Conservation (phyloP, 176 grass and related monocot genomes). For the Triticum monococcum region DNA sequence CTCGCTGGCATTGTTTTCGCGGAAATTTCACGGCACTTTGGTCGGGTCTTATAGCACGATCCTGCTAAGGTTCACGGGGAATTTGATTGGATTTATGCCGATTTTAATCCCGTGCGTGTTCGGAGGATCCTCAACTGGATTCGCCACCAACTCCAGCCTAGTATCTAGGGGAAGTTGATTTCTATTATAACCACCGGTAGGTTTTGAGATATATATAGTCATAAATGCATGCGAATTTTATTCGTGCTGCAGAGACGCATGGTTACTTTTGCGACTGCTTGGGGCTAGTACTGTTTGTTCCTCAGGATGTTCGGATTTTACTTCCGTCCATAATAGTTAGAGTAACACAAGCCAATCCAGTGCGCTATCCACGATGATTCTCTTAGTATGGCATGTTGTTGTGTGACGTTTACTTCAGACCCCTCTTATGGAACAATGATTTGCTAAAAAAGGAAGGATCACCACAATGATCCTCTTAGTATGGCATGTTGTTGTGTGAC, state of each 20-base stretch:
- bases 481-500: constrained; percentile 4
- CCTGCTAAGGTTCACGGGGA: neutral
- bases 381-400: neutral
- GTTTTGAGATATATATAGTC: neutral
- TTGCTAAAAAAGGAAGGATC: constrained; percentile 17
- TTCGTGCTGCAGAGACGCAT: neutral
- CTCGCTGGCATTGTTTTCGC: neutral
- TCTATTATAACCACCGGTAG: neutral
- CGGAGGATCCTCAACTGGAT: constrained; percentile 1
- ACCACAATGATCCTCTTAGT: no score
- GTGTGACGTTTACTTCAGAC: constrained; percentile 19
- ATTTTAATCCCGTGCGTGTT: neutral
- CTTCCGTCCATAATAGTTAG: neutral
- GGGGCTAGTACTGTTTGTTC: constrained; percentile 2
- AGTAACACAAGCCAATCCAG: neutral
- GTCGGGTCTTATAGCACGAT: neutral
- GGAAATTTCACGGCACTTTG: neutral
- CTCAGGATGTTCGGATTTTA: constrained; percentile 14
- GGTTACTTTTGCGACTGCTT: neutral
- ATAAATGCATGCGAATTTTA: neutral
- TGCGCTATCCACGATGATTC: neutral
- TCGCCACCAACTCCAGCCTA: neutral
- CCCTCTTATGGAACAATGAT: neutral
- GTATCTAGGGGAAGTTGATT: neutral
- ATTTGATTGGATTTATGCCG: neutral